phyloP scores from a whole-genome alignment of 2,329 filamentous ascomycete species.

The Xylaria sp. region DNA sequence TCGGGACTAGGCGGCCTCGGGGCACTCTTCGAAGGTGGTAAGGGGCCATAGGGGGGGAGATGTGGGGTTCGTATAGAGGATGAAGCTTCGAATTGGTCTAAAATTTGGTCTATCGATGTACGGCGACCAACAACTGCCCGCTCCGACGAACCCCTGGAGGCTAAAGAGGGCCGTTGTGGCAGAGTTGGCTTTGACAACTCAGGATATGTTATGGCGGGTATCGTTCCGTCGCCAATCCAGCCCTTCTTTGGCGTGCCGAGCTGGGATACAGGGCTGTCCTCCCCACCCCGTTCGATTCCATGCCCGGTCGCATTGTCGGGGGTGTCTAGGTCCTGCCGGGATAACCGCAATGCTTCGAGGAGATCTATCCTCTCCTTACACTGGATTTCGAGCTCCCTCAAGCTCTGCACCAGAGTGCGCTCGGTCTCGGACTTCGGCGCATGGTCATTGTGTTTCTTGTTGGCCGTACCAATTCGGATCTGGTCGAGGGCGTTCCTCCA shows the following conservation, averaged over 20 bases:
- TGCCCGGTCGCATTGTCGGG: conserved; percentile 43
- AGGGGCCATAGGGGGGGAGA: conserved; percentile 50
- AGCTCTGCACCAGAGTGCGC: conserved; percentile 80
- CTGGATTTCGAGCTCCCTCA: conserved; percentile 86
- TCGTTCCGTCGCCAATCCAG: conserved; percentile 83
- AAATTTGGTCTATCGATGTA: conserved; percentile 41
- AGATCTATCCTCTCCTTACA: conserved; percentile 94
- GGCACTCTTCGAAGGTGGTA: conserved; percentile 51
- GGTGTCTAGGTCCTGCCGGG: conserved; percentile 58
- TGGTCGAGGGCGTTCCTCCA: conserved; percentile 91
- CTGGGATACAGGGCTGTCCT: conserved; percentile 31
- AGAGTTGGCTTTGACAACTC: conserved; percentile 79
- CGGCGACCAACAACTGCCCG: conserved; percentile 55
- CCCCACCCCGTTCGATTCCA: conserved; percentile 37
- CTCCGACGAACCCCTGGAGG: conserved; percentile 65
- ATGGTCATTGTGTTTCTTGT: conserved; percentile 75
- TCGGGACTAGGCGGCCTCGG: conserved; percentile 68
- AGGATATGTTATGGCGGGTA: conserved; percentile 82
- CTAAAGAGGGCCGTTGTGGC: conserved; percentile 67
- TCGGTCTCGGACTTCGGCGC: conserved; percentile 83
- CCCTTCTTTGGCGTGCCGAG: conserved; percentile 55
- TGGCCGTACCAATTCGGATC: conserved; percentile 87
- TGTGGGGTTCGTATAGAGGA: conserved; percentile 43
- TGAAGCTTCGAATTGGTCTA: conserved; percentile 45
- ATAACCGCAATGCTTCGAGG: conserved; percentile 80